These are phyloP conservation scores for Platismatia glauca DNA, from an alignment of 495 filamentous ascomycete genomes.

Conservation along the genomic window DNA sequence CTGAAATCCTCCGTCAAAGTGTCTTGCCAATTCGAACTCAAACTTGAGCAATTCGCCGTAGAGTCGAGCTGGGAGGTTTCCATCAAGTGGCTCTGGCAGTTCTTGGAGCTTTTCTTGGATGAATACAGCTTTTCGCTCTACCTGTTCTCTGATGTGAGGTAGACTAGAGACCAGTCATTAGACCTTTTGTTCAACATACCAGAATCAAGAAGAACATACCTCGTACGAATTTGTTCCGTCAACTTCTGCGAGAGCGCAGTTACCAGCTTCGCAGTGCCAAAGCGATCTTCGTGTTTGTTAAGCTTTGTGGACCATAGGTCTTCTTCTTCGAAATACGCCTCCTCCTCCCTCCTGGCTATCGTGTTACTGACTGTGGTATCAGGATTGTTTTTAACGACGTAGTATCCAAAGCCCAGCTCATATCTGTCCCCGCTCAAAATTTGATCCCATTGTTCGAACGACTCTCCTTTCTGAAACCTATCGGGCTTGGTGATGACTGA, in stretches of 20 bases:
- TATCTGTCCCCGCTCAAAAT: slow-evolving; percentile 50
- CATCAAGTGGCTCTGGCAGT: slow-evolving; percentile 48
- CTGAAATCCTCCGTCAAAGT: slow-evolving; percentile 32
- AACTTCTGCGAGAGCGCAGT: slow-evolving; percentile 45
- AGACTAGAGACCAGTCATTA: slow-evolving; percentile 33
- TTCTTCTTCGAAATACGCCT: slow-evolving; percentile 44
- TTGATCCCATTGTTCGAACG: slow-evolving; percentile 44
- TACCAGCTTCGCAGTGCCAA: slow-evolving; percentile 51
- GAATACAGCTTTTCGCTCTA: slow-evolving; percentile 38
- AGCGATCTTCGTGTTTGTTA: slow-evolving; percentile 38
- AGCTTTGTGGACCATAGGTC: slow-evolving; percentile 43
- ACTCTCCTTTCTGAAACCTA: slow-evolving; percentile 42
- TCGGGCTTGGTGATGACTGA: slow-evolving; percentile 64
- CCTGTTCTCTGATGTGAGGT: slow-evolving; percentile 49
- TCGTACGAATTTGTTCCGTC: slow-evolving; percentile 46
- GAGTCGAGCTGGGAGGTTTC: slow-evolving; percentile 32
- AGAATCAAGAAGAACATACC: slow-evolving; percentile 23
- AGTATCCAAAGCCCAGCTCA: slow-evolving; percentile 53
- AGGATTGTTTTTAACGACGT: slow-evolving; percentile 54
- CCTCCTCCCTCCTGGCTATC: slow-evolving; percentile 48
- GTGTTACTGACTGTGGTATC: slow-evolving; percentile 42
- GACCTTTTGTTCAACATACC: not conserved
- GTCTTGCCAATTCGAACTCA: slow-evolving; percentile 25
- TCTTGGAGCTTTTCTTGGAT: slow-evolving; percentile 41
- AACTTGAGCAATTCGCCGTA: slow-evolving; percentile 32